phyloP scores from a whole-genome alignment of 1,284 basidiomycete genomes.

The Schizophyllum amplum region DNA sequence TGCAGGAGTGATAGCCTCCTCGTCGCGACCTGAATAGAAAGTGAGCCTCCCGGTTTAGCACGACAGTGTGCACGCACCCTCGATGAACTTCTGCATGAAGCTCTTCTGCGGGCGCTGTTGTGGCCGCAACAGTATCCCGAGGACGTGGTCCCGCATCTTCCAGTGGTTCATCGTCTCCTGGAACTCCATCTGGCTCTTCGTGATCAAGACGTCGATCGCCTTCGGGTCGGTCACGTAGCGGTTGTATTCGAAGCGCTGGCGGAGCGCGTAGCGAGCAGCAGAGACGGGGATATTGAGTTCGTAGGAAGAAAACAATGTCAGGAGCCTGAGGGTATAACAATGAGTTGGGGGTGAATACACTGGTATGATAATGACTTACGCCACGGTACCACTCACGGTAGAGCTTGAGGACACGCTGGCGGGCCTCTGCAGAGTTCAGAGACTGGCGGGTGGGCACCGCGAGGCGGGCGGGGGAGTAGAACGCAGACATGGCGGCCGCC shows the following conservation, averaged over 20 bases:
- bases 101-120: constrained; percentile 47
- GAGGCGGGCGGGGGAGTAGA: constrained; percentile 88
- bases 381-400: constrained; percentile 92
- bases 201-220: constrained; percentile 82
- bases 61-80: constrained; percentile 43
- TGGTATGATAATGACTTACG: constrained; percentile 38
- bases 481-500: constrained; percentile 36
- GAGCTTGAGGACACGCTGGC: constrained; percentile 64
- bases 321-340: constrained; percentile 57
- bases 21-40: constrained; percentile 28
- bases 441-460: constrained; percentile 65
- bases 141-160: constrained; percentile 78
- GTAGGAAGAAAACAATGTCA: constrained; percentile 81
- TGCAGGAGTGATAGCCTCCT: constrained; percentile 28
- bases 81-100: constrained; percentile 82
- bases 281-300: constrained; percentile 78
- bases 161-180: constrained; percentile 95
- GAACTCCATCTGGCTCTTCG: constrained; percentile 84
- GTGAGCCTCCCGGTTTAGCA: not conserved
- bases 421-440: constrained; percentile 57
- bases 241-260: constrained; percentile 86
- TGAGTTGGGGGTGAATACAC: constrained; percentile 9
- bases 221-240: constrained; percentile 76
- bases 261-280: constrained; percentile 77
- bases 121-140: constrained; percentile 53